Evolutionary conservation across 2,329 filamentous ascomycete species (phyloP).

Genomic region (Alternaria metachromatica): DNA sequence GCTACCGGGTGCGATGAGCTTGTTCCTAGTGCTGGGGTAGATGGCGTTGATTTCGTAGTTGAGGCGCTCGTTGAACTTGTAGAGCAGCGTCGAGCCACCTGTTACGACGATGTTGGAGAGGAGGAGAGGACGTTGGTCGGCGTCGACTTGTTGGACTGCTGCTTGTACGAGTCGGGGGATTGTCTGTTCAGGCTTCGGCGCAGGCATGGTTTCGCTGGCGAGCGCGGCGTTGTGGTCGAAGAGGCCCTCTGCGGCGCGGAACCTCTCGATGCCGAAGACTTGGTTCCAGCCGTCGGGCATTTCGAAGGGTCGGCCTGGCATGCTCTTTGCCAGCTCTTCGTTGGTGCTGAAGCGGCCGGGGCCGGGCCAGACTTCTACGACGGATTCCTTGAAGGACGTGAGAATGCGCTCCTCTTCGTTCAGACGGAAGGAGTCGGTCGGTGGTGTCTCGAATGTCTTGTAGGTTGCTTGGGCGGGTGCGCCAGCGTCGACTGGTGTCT

Average conservation of each 20-base stretch:
- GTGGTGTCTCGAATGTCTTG: slow-evolving; percentile 69
- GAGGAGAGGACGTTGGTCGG: slow-evolving; percentile 83
- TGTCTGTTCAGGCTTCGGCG: slow-evolving; percentile 74
- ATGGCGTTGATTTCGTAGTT: slow-evolving; percentile 81
- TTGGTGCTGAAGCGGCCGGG: slow-evolving; percentile 73
- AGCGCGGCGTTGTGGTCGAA: slow-evolving; percentile 86
- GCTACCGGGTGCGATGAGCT: slow-evolving; percentile 85
- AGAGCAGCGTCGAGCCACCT: slow-evolving; percentile 83
- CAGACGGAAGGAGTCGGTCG: slow-evolving; percentile 73
- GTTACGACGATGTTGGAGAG: slow-evolving; percentile 92
- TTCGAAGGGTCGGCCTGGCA: slow-evolving; percentile 88
- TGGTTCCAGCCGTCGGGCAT: slow-evolving; percentile 97
- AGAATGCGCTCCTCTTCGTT: slow-evolving; percentile 93
- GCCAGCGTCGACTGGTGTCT: slow-evolving; percentile 86
- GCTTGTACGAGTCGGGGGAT: slow-evolving; percentile 82
- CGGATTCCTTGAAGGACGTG: slow-evolving; percentile 96
- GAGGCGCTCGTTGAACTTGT: slow-evolving; percentile 89
- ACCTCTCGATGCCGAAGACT: slow-evolving; percentile 89
- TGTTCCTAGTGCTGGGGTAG: slow-evolving; percentile 85
- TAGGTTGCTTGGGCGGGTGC: slow-evolving; percentile 78
- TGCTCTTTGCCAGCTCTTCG: slow-evolving; percentile 74
- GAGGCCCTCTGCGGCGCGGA: slow-evolving; percentile 83
- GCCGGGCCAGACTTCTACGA: slow-evolving; percentile 91
- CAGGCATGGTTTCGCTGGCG: slow-evolving; percentile 55
- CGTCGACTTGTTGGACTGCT: slow-evolving; percentile 80